Evolutionary conservation across 2,329 filamentous ascomycete genomes (phyloP), one percentile per base, ranked within the genome.

Genomic region (Phialophora expanda): DNA sequence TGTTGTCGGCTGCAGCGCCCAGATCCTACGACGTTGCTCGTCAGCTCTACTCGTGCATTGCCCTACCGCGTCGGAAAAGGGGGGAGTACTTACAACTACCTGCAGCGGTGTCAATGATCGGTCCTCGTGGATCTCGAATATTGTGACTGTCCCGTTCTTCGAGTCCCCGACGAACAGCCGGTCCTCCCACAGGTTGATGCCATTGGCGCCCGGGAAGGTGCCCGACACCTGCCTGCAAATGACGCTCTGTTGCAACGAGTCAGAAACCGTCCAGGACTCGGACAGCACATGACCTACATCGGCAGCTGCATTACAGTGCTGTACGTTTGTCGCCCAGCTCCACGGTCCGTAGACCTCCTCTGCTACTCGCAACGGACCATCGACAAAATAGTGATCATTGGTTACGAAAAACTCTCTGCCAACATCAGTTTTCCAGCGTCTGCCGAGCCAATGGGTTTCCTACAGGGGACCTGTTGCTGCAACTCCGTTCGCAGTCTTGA

Each of bases 401-500:
- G 66, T 68, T 3, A 68, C 30, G 41, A 61, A 68, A 41, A 68
- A 68, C 12, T 54, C 58, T 41, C 66, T 68, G 50, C 41, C 7
- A 28, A 11, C 22, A 50, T 67, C 32, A 67, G 62, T 46, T 22
- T 30, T 1, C 24, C 4, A 14, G n/a, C 17, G 46, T 28, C 22
- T 4, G 28, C 8, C 22, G 56, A n/a, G 38, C 6, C 17, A 24
- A 12, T 26, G 17, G 22, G 30, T 26, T 26, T 14, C 26, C 60
- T 62, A 69, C 67, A 65, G n/a, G 17, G 65, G 56, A 1, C 67
- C 65, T 2, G 54, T 66, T 1, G 65, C 65, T 38, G 41, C 65
- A 9, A 67, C 67, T 14, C 67, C 67, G 46, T 69, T 69, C 20
- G 67, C 67, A 1, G 67, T 67, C 53, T 69, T 69, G 59, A 69